Conservation (phyloP, 1,139 yeast genomes). For the Barnettozyma hawaiiensis region DNA sequence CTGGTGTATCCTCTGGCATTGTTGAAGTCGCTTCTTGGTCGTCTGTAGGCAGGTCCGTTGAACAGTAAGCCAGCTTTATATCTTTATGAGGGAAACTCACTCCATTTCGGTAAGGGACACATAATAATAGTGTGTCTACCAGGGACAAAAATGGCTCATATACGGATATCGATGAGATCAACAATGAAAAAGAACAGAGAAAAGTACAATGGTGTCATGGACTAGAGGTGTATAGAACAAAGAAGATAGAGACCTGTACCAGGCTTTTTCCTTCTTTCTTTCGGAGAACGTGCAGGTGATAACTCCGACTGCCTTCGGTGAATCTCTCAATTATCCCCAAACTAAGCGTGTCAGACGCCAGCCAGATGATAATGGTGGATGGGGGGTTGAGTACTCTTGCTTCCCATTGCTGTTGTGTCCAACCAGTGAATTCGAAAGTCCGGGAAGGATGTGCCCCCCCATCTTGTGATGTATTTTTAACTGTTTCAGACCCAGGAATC, state of each 20-base stretch:
- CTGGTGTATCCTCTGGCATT: conserved; percentile 5
- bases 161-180: neutral
- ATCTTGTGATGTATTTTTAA: neutral
- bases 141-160: neutral
- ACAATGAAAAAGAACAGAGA: neutral
- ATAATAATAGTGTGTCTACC: too few species aligned
- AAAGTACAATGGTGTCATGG: neutral
- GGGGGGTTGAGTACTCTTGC: too few species aligned
- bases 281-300: too few species aligned
- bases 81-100: too few species aligned
- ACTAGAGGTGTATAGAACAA: neutral
- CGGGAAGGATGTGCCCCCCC: neutral
- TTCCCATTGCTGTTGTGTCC: too few species aligned
- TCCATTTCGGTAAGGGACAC: neutral
- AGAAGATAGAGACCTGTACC: neutral
- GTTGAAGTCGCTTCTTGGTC: neutral
- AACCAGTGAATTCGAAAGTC: too few species aligned
- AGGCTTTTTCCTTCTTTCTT: neutral
- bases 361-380: too few species aligned
- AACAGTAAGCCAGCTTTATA: too few species aligned
- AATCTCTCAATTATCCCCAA: too few species aligned
- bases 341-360: too few species aligned
- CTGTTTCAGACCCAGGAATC: neutral
- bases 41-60: too few species aligned
- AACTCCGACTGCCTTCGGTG: too few species aligned